phyloP scores from a whole-genome alignment of 257 asterid genomes.

The Gentiana straminea region DNA sequence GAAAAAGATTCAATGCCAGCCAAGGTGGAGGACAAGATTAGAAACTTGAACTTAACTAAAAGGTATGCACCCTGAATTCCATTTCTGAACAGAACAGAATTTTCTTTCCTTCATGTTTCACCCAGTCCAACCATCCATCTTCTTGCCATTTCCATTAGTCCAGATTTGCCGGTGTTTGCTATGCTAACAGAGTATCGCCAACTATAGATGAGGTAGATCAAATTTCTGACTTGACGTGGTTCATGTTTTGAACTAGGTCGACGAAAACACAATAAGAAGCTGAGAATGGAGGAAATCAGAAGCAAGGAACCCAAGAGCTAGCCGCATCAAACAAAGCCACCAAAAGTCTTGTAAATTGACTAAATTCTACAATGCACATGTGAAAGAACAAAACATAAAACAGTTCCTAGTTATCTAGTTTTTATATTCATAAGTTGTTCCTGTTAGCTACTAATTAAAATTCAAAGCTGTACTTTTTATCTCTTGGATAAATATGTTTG shows the following conservation, averaged over 20 bases:
- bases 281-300: not conserved
- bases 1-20: constrained; percentile 33
- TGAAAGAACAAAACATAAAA: not conserved
- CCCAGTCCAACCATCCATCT: not conserved
- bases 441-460: not conserved
- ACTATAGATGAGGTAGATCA: not conserved
- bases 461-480: not conserved
- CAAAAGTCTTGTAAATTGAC: not conserved
- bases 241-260: constrained; percentile 5
- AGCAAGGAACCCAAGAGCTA: not conserved
- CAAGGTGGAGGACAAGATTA: constrained; percentile 29
- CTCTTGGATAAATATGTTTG: not conserved
- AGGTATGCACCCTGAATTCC: constrained; percentile 22
- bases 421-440: too few relatives aligned
- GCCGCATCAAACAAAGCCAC: not conserved
- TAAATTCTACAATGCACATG: constrained; percentile 6
- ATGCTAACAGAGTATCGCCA: not conserved
- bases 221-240: constrained; percentile 1
- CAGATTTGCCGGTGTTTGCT: not conserved
- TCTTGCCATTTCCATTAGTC: not conserved
- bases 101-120: not conserved
- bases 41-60: constrained; percentile 28
- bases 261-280: constrained; percentile 1
- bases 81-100: not conserved
- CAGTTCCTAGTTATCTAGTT: too few relatives aligned